phyloP scores from a whole-genome alignment of 2,329 filamentous ascomycete species.

The Phyllosticta paracitricarpa region DNA sequence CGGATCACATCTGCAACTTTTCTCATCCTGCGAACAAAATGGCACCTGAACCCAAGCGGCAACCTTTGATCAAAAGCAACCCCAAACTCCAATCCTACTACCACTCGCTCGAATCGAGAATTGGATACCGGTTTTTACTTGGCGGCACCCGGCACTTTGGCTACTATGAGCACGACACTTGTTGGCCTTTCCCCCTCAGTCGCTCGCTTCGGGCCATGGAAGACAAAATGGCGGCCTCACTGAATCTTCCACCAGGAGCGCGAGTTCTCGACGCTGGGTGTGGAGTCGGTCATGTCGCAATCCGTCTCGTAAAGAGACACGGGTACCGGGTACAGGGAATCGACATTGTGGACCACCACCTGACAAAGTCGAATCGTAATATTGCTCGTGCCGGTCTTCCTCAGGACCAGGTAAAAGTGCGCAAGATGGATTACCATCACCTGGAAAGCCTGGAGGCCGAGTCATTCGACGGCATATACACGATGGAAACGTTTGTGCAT shows the following conservation, averaged over 20 bases:
- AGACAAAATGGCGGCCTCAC: background rate
- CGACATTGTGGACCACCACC: background rate
- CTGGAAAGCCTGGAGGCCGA: background rate
- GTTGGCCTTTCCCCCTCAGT: background rate
- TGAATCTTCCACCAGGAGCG: background rate
- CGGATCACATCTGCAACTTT: too few species aligned
- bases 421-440: background rate
- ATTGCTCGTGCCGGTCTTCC: background rate
- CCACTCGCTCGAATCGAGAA: background rate
- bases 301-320: background rate
- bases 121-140: background rate
- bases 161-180: background rate
- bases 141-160: background rate
- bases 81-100: background rate
- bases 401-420: background rate
- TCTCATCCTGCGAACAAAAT: too few species aligned
- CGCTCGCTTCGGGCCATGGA: background rate
- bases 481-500: background rate
- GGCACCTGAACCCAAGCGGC: background rate
- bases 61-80: background rate
- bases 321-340: background rate
- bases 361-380: background rate
- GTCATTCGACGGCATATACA: background rate
- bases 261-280: background rate
- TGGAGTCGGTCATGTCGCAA: background rate